Percentiles rank a stretch among this genome's conserved stretches.
phyloP scores from a whole-genome alignment of 2,329 filamentous ascomycete species.

The Mollisiaceae sp. region DNA sequence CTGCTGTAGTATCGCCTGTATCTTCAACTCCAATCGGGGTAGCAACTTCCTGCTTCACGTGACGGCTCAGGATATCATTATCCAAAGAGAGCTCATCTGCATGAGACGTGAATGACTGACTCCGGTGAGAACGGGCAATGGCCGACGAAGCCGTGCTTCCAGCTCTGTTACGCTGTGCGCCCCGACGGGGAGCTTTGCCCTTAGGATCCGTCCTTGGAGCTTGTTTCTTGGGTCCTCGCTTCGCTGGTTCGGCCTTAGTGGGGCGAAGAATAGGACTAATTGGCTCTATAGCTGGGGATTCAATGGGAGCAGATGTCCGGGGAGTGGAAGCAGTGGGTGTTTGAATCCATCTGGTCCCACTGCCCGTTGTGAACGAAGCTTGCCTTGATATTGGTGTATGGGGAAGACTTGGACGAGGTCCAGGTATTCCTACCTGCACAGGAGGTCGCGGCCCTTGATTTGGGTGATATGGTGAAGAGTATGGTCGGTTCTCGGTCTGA shows the following conservation, averaged over 20 bases:
- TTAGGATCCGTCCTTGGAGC: conserved; percentile 21
- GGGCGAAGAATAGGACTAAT: conserved; percentile 58
- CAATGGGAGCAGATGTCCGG: conserved; percentile 48
- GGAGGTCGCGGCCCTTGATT: conserved; percentile 33
- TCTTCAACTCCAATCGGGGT: conserved; percentile 62
- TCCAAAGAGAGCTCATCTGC: conserved; percentile 56
- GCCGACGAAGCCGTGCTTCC: conserved; percentile 39
- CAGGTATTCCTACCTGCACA: conserved; percentile 24
- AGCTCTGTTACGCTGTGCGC: conserved; percentile 31
- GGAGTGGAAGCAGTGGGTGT: conserved; percentile 62
- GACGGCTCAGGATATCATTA: conserved; percentile 45
- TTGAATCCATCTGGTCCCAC: conserved; percentile 61
- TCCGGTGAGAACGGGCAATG: conserved; percentile 46
- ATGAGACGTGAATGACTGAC: conserved; percentile 53
- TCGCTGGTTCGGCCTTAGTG: conserved; percentile 44
- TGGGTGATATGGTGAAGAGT: conserved; percentile 43
- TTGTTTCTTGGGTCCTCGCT: conserved; percentile 35
- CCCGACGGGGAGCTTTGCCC: conserved; percentile 23
- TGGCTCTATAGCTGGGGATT: conserved; percentile 61
- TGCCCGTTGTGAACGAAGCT: conserved; percentile 36
- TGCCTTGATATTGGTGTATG: conserved; percentile 36
- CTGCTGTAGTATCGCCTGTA: conserved; percentile 58
- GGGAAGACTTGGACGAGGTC: conserved; percentile 30
- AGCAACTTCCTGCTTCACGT: conserved; percentile 63
- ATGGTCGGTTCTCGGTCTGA: conserved; percentile 38